Evolutionary conservation across 306 rosid genomes (phyloP), one percentile per base, ranked within the genome.

Genomic region (Cucumis melo): DNA sequence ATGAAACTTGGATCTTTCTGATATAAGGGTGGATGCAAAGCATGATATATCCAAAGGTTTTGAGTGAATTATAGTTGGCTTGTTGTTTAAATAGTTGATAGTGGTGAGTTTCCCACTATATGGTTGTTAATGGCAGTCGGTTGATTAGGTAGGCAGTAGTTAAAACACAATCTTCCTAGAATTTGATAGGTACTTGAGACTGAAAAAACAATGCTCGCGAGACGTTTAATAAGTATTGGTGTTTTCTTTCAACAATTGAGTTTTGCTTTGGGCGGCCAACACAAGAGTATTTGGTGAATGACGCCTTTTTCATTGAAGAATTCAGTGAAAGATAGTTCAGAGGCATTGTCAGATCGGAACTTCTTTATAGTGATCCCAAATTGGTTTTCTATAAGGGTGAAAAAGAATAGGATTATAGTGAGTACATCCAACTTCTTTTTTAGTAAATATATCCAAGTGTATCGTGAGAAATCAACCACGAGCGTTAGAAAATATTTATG

Each of bases 381-480:
- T 6, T 53, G 9, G 5, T 1, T 16, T 0, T 53, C 21, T 0
- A 53, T 5, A 0, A 16, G 1, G 0, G 2, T 0, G 7, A 53
- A 53, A 16, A 53, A 53, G 0, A 0, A 0, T 0, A 0, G 57
- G 9, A 5, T 2, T 27, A 53, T 1, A 0, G 17, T 0, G 0
- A 5, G 6, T 0, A 1, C 29, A 27, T 27, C 29, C 0, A 0
- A 3, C 20, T 15, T 53, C 9, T 0, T 1, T 1, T 6, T 53
- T 5, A 0, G 1, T 5, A 53, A 0, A 6, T 16, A 53, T 3
- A 7, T 6, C 21, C 4, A 1, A 0, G 56, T 51, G 15, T 3
- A 51, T 3, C 20, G 1, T 0, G 56, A 15, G 5, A 4, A 51
- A 15, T 51, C 20, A 51, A 15, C 56, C 0, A 51, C n/a, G 15